Percentiles rank a stretch among this genome's conserved stretches.
phyloP scores from a whole-genome alignment of 148 eudicot genomes.

The Camellia japonica region DNA sequence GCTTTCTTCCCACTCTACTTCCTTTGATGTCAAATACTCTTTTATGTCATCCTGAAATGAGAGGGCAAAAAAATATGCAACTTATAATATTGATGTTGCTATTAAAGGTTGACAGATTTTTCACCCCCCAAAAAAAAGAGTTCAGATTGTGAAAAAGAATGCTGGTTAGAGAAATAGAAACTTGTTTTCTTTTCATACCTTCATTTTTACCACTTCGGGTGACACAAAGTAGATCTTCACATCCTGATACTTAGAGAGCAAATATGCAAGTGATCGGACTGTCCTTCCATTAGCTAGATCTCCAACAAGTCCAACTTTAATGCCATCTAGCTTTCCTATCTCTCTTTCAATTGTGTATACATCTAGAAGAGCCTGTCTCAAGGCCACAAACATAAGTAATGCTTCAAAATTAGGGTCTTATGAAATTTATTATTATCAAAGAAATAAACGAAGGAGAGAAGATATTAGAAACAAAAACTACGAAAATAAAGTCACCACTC shows the following conservation, averaged over 20 bases:
- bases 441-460: not conserved
- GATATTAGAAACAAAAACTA: not conserved
- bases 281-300: constrained; percentile 98
- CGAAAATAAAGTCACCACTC: not conserved
- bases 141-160: not conserved
- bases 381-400: not conserved
- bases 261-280: constrained; percentile 89
- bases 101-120: not conserved
- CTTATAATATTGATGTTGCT: no score
- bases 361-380: constrained; percentile 80
- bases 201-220: constrained; percentile 88
- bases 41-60: constrained; percentile 84
- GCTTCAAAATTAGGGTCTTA: not conserved
- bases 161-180: not conserved
- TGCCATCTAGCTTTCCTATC: constrained; percentile 86
- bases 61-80: not conserved
- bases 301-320: constrained; percentile 91
- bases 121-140: no score
- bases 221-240: constrained; percentile 93
- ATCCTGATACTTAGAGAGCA: constrained; percentile 75
- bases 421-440: not conserved
- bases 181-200: constrained; percentile 42
- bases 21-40: constrained; percentile 65
- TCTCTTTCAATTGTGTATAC: constrained; percentile 91
- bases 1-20: constrained; percentile 93